Percentiles rank a stretch among this genome's conserved stretches.
Conservation (phyloP, 441 rosid species). For the Adansonia rubrostipa region DNA sequence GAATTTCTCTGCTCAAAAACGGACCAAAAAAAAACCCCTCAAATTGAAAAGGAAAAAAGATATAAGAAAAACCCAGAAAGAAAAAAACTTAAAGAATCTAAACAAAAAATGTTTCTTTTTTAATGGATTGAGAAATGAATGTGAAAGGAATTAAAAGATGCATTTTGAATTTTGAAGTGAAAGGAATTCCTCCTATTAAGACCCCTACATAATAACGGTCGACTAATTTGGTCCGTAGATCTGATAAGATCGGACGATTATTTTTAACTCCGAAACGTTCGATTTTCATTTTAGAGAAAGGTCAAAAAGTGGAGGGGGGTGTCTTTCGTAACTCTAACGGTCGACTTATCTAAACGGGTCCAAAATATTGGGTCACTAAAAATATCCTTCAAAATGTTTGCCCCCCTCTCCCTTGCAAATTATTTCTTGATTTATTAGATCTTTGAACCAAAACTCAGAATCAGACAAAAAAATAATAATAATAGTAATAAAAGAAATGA, state of each 20-base stretch:
- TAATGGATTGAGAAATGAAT: background rate
- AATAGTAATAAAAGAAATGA: too few species aligned
- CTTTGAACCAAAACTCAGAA: too few species aligned
- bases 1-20: background rate
- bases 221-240: slow-evolving; percentile 43
- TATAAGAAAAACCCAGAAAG: background rate
- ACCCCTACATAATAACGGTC: slow-evolving; percentile 51
- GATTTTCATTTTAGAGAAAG: background rate
- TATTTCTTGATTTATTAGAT: background rate
- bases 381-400: background rate
- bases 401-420: background rate
- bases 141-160: slow-evolving; percentile 27
- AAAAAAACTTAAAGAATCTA: slow-evolving; percentile 10
- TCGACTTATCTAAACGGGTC: slow-evolving; percentile 22
- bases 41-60: background rate
- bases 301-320: background rate
- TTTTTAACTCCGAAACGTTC: slow-evolving; percentile 34
- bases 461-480: too few species aligned
- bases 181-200: background rate
- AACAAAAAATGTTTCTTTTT: slow-evolving; percentile 20
- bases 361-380: background rate
- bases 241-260: slow-evolving; percentile 42
- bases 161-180: slow-evolving; percentile 40
- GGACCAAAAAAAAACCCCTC: background rate
- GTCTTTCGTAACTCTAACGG: slow-evolving; percentile 27